Evolutionary conservation across 345 rosid species (phyloP).

Genomic region (Atalantia buxifolia): DNA sequence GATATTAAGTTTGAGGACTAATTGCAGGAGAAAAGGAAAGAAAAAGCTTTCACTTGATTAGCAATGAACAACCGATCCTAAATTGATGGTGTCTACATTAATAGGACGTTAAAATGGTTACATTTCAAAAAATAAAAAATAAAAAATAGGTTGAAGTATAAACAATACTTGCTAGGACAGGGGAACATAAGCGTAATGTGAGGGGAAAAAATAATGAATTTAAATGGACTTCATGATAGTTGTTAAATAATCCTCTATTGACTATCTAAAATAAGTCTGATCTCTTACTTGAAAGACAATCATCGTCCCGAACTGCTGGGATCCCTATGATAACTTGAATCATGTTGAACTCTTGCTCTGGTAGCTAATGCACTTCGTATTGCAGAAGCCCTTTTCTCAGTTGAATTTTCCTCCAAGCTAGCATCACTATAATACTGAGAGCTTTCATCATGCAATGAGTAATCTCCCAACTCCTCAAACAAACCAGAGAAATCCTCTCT

Average conservation of each 20-base stretch:
- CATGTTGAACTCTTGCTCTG: conserved; percentile 22
- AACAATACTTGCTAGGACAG: background rate
- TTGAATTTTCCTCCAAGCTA: conserved; percentile 23
- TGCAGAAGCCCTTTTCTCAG: conserved; percentile 26
- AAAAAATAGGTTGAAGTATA: conserved; percentile 3
- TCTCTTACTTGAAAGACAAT: conserved; percentile 6
- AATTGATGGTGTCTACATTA: conserved; percentile 1
- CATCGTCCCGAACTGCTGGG: background rate
- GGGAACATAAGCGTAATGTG: background rate
- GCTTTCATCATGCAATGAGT: conserved; percentile 16
- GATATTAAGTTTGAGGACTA: background rate
- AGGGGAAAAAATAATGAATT: background rate
- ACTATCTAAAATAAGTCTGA: conserved; percentile 17
- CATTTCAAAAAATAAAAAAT: background rate
- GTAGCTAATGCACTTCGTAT: conserved; percentile 41
- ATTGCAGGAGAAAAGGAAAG: background rate
- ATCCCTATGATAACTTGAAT: conserved; percentile 10
- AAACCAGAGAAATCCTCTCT: conserved; percentile 63
- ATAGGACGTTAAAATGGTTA: background rate
- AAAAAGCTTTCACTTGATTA: background rate
- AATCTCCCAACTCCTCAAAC: conserved; percentile 29
- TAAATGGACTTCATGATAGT: background rate
- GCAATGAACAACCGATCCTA: background rate
- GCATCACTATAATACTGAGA: conserved; percentile 14
- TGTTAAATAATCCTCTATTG: conserved; percentile 18